A percentile compares a stretch with the other conserved stretches of the same genome.
These are phyloP conservation scores for Suillus brevipes DNA, from an alignment of 768 basidiomycete genomes.

Conservation along the genomic window DNA sequence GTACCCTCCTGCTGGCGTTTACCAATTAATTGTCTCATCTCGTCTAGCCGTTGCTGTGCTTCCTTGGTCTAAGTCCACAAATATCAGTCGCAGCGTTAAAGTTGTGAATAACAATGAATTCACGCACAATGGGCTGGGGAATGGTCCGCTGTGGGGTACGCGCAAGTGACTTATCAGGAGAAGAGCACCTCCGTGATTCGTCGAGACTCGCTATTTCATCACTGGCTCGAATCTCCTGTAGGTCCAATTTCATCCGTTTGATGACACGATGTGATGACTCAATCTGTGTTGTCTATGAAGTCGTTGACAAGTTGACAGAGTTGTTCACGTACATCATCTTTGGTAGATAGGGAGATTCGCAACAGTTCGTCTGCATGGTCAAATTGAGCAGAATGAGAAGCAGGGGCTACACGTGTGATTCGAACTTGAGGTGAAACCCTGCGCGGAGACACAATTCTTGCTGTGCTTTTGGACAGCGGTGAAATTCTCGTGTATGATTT, in stretches of 20 bases:
- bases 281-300: constrained; percentile 45
- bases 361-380: constrained; percentile 49
- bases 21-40: constrained; percentile 76
- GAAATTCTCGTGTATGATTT: constrained; percentile 47
- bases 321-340: constrained; percentile 59
- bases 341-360: constrained; percentile 51
- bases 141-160: constrained; percentile 47
- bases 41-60: constrained; percentile 77
- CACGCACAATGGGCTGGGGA: constrained; percentile 43
- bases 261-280: constrained; percentile 68
- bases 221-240: constrained; percentile 42
- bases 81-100: constrained; percentile 4
- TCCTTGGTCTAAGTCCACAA: constrained; percentile 57
- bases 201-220: constrained; percentile 21
- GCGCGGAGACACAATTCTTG: constrained; percentile 49
- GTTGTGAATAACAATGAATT: constrained; percentile 5
- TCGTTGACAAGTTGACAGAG: background rate
- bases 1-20: constrained; percentile 56
- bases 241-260: constrained; percentile 74
- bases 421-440: constrained; percentile 55
- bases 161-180: constrained; percentile 53
- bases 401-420: constrained; percentile 27
- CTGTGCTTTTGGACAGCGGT: constrained; percentile 49
- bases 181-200: constrained; percentile 48
- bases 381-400: constrained; percentile 29